These are phyloP conservation scores for Diplodia scrobiculata DNA, from an alignment of 2,329 filamentous ascomycete species.

Conservation along the genomic window DNA sequence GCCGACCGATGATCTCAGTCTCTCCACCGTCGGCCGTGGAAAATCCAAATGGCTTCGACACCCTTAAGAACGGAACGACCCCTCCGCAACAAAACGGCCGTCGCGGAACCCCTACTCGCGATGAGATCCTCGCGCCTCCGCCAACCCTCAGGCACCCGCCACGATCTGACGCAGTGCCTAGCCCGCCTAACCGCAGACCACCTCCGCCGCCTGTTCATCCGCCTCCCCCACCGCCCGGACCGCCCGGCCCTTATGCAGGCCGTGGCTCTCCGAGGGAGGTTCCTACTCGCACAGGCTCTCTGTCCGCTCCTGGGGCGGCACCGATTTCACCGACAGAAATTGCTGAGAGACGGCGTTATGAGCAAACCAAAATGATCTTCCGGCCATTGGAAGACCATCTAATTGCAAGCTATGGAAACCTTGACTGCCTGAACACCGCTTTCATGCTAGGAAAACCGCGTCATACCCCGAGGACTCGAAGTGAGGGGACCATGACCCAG, in stretches of 20 bases:
- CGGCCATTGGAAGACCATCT: constrained; percentile 78
- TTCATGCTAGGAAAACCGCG: constrained; percentile 61
- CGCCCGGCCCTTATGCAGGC: constrained; percentile 1
- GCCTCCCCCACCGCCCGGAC: constrained; percentile 16
- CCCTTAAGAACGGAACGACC: not conserved
- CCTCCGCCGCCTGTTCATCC: constrained; percentile 18
- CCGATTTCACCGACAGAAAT: constrained; percentile 35
- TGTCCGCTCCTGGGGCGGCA: constrained; percentile 24
- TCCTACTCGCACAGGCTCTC: not conserved
- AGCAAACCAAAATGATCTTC: constrained; percentile 64
- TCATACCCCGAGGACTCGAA: constrained; percentile 45
- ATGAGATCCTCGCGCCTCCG: constrained; percentile 15
- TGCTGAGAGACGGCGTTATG: constrained; percentile 38
- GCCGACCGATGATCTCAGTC: constrained; percentile 22
- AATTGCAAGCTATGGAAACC: constrained; percentile 66
- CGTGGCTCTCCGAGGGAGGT: constrained; percentile 17
- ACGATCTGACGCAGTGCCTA: not conserved
- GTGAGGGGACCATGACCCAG: constrained; percentile 46
- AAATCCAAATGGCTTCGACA: not conserved
- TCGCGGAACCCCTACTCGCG: constrained; percentile 8
- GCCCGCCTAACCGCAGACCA: constrained; percentile 18
- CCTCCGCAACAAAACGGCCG: not conserved
- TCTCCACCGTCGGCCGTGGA: constrained; percentile 19
- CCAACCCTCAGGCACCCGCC: constrained; percentile 16
- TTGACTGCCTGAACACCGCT: constrained; percentile 73